Conservation (phyloP, 306 rosid genomes). For the Cucurbita ficifolia region DNA sequence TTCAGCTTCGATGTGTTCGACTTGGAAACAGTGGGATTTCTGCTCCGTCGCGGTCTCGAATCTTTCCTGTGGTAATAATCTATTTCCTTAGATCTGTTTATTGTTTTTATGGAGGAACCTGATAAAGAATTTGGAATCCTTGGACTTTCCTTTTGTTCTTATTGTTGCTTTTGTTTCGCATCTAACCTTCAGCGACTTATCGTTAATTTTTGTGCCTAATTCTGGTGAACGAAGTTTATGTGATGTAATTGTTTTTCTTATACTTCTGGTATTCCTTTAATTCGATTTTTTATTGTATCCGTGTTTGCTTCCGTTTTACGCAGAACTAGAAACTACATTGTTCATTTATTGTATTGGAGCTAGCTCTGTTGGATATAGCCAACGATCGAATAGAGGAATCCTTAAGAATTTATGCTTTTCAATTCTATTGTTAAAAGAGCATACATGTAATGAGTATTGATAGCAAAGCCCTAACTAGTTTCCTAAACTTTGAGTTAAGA, state of each 20-base stretch:
- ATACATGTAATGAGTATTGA: too few species aligned
- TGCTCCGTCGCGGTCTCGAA: constrained; percentile 22
- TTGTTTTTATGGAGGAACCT: not conserved
- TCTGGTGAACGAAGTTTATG: not conserved
- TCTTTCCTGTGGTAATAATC: constrained; percentile 37
- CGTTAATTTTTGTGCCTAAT: not conserved
- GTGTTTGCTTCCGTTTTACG: not conserved
- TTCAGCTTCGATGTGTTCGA: constrained; percentile 23
- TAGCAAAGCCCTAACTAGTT: too few species aligned
- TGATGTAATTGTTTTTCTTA: not conserved
- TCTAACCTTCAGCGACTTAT: not conserved
- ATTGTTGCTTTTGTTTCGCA: not conserved
- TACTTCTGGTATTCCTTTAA: not conserved
- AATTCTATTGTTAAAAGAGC: too few species aligned
- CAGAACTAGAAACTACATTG: not conserved
- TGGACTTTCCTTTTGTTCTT: not conserved
- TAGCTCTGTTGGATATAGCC: too few species aligned
- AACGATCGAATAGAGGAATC: too few species aligned
- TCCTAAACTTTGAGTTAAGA: too few species aligned
- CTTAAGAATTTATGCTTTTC: too few species aligned
- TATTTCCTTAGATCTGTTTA: not conserved
- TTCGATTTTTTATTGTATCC: not conserved
- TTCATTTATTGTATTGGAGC: not conserved
- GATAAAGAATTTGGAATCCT: not conserved
- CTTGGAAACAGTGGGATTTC: constrained; percentile 18